A percentile compares a stretch with the other conserved stretches of the same genome.
phyloP scores from a whole-genome alignment of 768 basidiomycete species.

The Sarcodon aspratus region DNA sequence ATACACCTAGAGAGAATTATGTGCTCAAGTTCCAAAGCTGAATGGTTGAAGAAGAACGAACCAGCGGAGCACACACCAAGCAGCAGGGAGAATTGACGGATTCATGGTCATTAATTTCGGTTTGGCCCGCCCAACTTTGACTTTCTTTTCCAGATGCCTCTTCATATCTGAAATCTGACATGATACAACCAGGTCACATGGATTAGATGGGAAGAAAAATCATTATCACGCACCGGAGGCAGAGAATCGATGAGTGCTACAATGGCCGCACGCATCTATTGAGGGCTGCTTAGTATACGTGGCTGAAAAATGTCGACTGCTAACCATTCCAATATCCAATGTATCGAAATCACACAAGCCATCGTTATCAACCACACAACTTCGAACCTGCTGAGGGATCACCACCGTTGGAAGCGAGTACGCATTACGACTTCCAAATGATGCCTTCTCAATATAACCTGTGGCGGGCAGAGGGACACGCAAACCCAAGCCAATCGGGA shows the following conservation, averaged over 20 bases:
- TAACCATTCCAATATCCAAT: slow-evolving; percentile 25
- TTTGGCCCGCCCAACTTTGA: slow-evolving; percentile 37
- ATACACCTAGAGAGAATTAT: slow-evolving; percentile 35
- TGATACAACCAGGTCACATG: neutral
- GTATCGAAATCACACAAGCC: slow-evolving; percentile 43
- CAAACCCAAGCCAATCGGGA: slow-evolving; percentile 50
- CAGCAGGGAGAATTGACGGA: slow-evolving; percentile 37
- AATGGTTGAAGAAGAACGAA: slow-evolving; percentile 7
- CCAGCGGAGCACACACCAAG: slow-evolving; percentile 61
- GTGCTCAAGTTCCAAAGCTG: too few relatives aligned
- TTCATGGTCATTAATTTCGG: slow-evolving; percentile 44
- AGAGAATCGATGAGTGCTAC: slow-evolving; percentile 30
- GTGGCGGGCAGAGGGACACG: slow-evolving; percentile 32
- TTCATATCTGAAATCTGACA: slow-evolving; percentile 46
- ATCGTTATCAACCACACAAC: slow-evolving; percentile 13
- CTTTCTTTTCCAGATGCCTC: slow-evolving; percentile 38
- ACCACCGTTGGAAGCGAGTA: slow-evolving; percentile 3
- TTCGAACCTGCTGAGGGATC: neutral
- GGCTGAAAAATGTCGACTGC: slow-evolving; percentile 3
- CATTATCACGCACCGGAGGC: slow-evolving; percentile 29
- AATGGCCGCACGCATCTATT: slow-evolving; percentile 37
- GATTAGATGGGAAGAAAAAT: too few relatives aligned
- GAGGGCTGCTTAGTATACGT: slow-evolving; percentile 1
- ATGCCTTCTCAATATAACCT: neutral
- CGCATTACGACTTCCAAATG: neutral